Evolutionary conservation across 2,329 filamentous ascomycete species (phyloP), one percentile per base, ranked within the genome.

Genomic region (Aphanocladium album): DNA sequence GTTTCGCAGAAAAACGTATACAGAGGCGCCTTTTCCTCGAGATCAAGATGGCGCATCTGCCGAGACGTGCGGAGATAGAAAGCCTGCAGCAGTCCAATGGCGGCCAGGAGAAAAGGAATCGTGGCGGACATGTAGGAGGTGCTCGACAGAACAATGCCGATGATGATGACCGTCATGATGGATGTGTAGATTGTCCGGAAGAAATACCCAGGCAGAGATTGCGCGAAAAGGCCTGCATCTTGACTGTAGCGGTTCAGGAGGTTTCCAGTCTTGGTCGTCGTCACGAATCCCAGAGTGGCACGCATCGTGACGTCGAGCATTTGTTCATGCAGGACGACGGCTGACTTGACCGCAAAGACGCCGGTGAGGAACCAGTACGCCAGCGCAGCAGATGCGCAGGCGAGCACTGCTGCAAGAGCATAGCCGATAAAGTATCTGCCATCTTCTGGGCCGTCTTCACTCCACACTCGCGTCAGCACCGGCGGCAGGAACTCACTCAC

Each of bases 21-120:
- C 1, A 60, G 27, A 2, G 57, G 49, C 14, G 57, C 35, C 12
- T 45, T 53, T 9, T 51, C 47, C 21, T 60, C 57, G 5, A 60
- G 35, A 30, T 60, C 57, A 2, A 60, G 12, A 25, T 53, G 49
- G n/a, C 57, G 35, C 12, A 60, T 47, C 46, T 60, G 49, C 1
- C 57, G 8, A 16, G 57, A 60, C 12, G 57, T 60, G 5, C 49
- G 19, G 2, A 60, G 39, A n/a, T 60, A 60, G 25, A 60, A 60
- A 1, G 19, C 8, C 30, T 47, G 39, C n/a, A 47, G 33, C 3
- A 52, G n/a, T 16, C 25, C 35, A 9, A 60, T 45, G 4, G 49
- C 23, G 2, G 23, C 19, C 0, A 60, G 25, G 25, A 60, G 43
- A 2, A 43, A 33, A 9, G 57, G 57, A 0, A 60, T 17, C 5